Evolutionary conservation across 139 green algal species (phyloP).

Genomic region (Pseudopediastrum boryanum): DNA sequence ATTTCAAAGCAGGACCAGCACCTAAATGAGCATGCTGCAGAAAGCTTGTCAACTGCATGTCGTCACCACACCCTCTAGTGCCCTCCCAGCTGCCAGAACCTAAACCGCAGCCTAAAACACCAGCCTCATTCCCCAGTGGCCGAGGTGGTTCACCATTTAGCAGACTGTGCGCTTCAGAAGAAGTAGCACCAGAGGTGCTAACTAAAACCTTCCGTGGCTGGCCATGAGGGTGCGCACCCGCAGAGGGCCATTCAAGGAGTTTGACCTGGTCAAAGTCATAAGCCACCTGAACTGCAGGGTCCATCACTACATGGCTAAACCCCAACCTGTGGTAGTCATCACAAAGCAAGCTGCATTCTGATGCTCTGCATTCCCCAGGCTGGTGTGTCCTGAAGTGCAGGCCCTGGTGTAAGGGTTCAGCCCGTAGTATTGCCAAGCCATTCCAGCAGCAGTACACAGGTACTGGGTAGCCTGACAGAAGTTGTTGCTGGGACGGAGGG

Average conservation of each 20-base stretch:
- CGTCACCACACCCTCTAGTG: not conserved
- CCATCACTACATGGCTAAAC: conserved; percentile 51
- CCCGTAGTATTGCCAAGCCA: conserved; percentile 55
- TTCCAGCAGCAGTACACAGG: conserved; percentile 74
- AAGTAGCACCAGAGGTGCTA: not conserved
- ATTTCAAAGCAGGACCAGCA: not conserved
- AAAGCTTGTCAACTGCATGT: not conserved
- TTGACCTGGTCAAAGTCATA: conserved; percentile 43
- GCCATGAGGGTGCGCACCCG: conserved; percentile 4
- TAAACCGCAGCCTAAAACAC: too few species aligned
- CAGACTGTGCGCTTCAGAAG: not conserved
- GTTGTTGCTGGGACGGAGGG: not conserved
- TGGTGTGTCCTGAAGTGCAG: conserved; percentile 40
- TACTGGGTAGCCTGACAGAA: conserved; percentile 52
- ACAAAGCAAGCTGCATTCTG: conserved; percentile 67
- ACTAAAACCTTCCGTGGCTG: not conserved
- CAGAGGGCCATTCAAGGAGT: not conserved
- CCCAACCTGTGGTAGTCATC: conserved; percentile 55
- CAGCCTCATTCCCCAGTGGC: too few species aligned
- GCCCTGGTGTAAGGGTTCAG: conserved; percentile 42
- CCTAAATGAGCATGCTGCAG: too few species aligned
- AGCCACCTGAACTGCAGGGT: conserved; percentile 57
- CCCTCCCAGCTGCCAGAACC: not conserved
- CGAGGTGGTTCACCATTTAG: not conserved
- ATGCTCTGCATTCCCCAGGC: conserved; percentile 53